These are phyloP conservation scores for Candida hungchunana DNA, from an alignment of 805 yeast genomes.

Conservation along the genomic window DNA sequence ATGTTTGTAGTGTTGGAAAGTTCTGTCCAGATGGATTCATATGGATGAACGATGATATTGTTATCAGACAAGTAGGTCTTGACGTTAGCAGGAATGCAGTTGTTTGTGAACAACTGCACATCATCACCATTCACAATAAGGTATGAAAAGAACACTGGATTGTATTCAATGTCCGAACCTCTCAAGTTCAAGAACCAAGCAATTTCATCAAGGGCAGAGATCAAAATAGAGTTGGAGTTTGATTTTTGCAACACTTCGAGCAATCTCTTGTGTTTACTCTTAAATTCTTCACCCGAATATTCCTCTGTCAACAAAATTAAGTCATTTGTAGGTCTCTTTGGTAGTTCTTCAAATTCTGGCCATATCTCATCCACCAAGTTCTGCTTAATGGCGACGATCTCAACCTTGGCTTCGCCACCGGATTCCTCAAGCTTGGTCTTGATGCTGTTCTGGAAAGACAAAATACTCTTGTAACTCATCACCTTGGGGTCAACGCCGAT, in stretches of 20 bases:
- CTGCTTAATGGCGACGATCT: conserved; percentile 46
- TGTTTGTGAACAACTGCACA: conserved; percentile 53
- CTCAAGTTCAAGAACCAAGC: conserved; percentile 90
- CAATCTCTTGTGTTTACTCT: conserved; percentile 52
- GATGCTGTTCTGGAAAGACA: conserved; percentile 28
- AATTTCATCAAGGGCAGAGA: conserved; percentile 80
- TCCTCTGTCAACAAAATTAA: conserved; percentile 47
- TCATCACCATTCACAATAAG: conserved; percentile 40
- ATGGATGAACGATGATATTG: conserved; percentile 47
- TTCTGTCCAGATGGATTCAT: conserved; percentile 56
- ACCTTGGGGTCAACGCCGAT: conserved; percentile 84
- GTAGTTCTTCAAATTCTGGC: conserved; percentile 61
- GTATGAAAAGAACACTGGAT: conserved; percentile 81
- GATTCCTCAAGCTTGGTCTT: conserved; percentile 23
- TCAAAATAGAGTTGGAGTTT: conserved; percentile 44
- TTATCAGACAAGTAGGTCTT: conserved; percentile 37
- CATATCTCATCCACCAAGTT: conserved; percentile 78
- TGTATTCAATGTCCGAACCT: conserved; percentile 75
- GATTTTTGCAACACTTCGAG: conserved; percentile 31
- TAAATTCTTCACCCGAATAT: conserved; percentile 62
- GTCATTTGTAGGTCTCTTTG: conserved; percentile 48
- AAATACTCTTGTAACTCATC: conserved; percentile 43
- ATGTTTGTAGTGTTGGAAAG: conserved; percentile 30
- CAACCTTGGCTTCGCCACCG: conserved; percentile 33
- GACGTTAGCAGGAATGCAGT: conserved; percentile 35